Percentiles rank a stretch among this genome's conserved stretches.
Conservation (phyloP, 1,139 yeast species). For the Sugiyamaella japonica region DNA sequence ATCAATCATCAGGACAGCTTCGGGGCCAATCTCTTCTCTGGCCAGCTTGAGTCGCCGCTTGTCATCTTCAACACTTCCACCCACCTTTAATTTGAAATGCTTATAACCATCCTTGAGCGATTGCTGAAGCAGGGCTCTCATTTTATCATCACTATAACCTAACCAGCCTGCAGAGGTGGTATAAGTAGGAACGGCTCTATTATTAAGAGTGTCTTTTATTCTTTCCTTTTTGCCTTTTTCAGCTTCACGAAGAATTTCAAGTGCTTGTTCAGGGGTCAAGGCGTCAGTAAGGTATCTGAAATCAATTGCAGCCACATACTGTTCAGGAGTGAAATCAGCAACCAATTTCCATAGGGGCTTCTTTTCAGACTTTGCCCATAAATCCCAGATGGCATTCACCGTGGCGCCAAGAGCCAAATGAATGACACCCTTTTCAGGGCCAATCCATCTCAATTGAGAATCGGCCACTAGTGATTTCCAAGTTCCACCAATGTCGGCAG, state of each 20-base stretch:
- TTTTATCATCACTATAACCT: slow-evolving; percentile 46
- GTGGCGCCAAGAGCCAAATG: slow-evolving; percentile 42
- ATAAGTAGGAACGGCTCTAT: slow-evolving; percentile 47
- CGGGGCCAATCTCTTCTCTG: slow-evolving; percentile 45
- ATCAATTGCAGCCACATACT: slow-evolving; percentile 47
- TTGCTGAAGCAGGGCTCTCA: slow-evolving; percentile 39
- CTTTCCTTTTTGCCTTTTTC: slow-evolving; percentile 40
- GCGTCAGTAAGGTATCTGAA: slow-evolving; percentile 46
- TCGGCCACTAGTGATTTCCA: slow-evolving; percentile 44
- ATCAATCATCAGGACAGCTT: slow-evolving; percentile 41
- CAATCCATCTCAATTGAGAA: slow-evolving; percentile 45
- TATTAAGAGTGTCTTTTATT: slow-evolving; percentile 39
- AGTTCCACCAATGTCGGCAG: slow-evolving; percentile 42
- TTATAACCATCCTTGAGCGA: slow-evolving; percentile 45
- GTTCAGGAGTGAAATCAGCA: slow-evolving; percentile 46
- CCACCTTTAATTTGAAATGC: slow-evolving; percentile 47
- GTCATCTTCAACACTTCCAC: slow-evolving; percentile 43
- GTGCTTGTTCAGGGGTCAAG: slow-evolving; percentile 44
- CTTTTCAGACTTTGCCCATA: slow-evolving; percentile 43
- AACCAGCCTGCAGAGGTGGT: slow-evolving; percentile 51
- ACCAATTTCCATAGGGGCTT: slow-evolving; percentile 46
- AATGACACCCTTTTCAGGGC: slow-evolving; percentile 45
- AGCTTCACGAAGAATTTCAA: slow-evolving; percentile 38
- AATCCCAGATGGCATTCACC: slow-evolving; percentile 45
- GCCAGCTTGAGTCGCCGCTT: slow-evolving; percentile 42